Conservation (phyloP, 2,329 filamentous ascomycete genomes). For the Torrubiella hemipterigena region DNA sequence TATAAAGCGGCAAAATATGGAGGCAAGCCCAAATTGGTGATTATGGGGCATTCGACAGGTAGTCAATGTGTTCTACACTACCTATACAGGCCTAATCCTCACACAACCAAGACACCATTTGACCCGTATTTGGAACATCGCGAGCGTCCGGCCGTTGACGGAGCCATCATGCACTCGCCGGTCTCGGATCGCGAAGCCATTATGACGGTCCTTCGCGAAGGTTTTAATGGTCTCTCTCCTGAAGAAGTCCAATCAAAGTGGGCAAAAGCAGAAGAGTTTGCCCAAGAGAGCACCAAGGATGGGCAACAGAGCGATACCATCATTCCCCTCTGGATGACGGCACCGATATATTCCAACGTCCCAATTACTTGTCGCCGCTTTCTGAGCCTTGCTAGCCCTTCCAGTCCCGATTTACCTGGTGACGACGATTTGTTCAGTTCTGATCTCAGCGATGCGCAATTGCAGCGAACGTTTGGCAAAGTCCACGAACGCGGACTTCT, state of each 20-base stretch:
- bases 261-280: slow-evolving; percentile 23
- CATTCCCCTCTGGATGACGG: slow-evolving; percentile 19
- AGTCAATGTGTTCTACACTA: slow-evolving; percentile 58
- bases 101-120: slow-evolving; percentile 11
- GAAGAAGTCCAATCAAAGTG: slow-evolving; percentile 19
- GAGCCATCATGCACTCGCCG: slow-evolving; percentile 51
- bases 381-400: slow-evolving; percentile 33
- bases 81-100: slow-evolving; percentile 29
- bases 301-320: slow-evolving; percentile 15
- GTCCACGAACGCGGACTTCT: slow-evolving; percentile 22
- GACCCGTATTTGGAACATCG: slow-evolving; percentile 17
- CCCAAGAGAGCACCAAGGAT: slow-evolving; percentile 14
- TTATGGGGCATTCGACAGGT: slow-evolving; percentile 58
- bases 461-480: slow-evolving; percentile 43
- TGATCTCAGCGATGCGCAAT: slow-evolving; percentile 38
- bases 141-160: slow-evolving; percentile 35
- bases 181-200: slow-evolving; percentile 48
- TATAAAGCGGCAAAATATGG: slow-evolving; percentile 18
- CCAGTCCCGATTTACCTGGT: slow-evolving; percentile 34
- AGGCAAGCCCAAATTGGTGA: slow-evolving; percentile 38
- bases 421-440: slow-evolving; percentile 56
- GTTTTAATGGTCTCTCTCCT: slow-evolving; percentile 15
- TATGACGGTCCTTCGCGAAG: slow-evolving; percentile 20
- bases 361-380: slow-evolving; percentile 16
- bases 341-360: slow-evolving; percentile 16